Evolutionary conservation across 345 rosid species (phyloP), one percentile per base, ranked within the genome.

Genomic region (Gynandropsis gynandra): DNA sequence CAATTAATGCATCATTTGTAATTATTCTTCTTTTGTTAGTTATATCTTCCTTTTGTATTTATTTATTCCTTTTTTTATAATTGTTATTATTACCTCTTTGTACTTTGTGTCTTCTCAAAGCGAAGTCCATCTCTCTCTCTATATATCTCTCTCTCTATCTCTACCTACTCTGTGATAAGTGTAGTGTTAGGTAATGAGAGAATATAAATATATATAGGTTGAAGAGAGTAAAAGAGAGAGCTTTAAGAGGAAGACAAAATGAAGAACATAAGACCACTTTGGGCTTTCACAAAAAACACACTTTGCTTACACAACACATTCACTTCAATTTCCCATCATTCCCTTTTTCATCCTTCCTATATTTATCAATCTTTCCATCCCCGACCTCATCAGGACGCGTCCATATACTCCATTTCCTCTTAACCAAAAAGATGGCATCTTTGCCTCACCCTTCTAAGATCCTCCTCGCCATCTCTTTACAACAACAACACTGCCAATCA

Each of bases 281-380:
- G 13, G 5, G 4, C 46, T 19, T 20, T 43, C 54, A 55, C 68
- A 42, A 35, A 31, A 61, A 15, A 18, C 10, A 48, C 15, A 19
- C 87, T 72, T 89, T 89, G 95, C 97, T 89, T 89, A 77, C 53
- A 69, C 80, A 74, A 71, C 83, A 89, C 85, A 85, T 73, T 80
- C 71, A 80, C 76, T 82, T 71, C 35, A 53, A 42, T 31, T 45
- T 48, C 15, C 46, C 50, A 31, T 51, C 69, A 57, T 54, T 47
- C 29, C 5, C 29, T 24, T 24, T 24, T 5, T 24, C 5, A 2
- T 24, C 29, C 29, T 24, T 24, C 29, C 5, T 24, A 24, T 24
- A n/a, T n/a, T n/a, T n/a, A n/a, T n/a, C n/a, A n/a, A n/a, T n/a
- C n/a, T n/a, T n/a, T n/a, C n/a, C n/a, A n/a, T n/a, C n/a, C n/a